phyloP scores from a whole-genome alignment of 768 basidiomycete species.

The Hortiboletus campestris region DNA sequence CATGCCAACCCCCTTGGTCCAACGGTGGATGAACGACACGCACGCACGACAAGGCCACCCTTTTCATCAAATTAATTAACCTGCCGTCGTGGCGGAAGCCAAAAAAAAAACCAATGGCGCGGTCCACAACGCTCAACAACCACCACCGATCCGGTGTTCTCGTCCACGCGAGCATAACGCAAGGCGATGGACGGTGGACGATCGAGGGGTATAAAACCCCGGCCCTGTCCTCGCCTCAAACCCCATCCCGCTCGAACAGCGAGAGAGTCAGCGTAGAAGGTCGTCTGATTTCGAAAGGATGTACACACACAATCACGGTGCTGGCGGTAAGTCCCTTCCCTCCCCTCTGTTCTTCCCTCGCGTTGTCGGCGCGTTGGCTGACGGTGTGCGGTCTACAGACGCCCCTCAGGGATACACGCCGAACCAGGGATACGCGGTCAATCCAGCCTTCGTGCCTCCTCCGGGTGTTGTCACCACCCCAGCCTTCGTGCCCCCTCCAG shows the following conservation, averaged over 20 bases:
- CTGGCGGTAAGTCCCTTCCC: neutral
- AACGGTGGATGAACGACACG: neutral
- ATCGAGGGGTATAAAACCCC: slow-evolving; percentile 9
- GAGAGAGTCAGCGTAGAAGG: too few relatives aligned
- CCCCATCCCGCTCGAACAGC: neutral
- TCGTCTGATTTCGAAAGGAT: neutral
- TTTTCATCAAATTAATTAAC: slow-evolving; percentile 6
- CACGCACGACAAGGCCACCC: neutral
- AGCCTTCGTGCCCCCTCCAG: neutral
- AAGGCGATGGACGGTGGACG: neutral
- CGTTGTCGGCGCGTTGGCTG: neutral
- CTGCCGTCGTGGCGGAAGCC: neutral
- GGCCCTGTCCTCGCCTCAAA: neutral
- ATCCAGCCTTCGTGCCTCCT: neutral
- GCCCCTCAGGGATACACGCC: neutral
- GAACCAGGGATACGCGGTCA: neutral
- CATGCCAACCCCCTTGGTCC: neutral
- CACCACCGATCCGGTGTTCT: neutral
- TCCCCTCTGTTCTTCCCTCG: too few relatives aligned
- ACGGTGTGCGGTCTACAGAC: neutral
- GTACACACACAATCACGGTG: slow-evolving; percentile 2
- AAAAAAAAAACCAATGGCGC: neutral
- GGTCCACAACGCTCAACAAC: slow-evolving; percentile 1
- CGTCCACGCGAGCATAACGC: slow-evolving; percentile 8
- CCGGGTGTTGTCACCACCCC: neutral